These are phyloP conservation scores for Pyrrhoderma lamaoense DNA, from an alignment of 1,284 basidiomycete species.

Conservation along the genomic window DNA sequence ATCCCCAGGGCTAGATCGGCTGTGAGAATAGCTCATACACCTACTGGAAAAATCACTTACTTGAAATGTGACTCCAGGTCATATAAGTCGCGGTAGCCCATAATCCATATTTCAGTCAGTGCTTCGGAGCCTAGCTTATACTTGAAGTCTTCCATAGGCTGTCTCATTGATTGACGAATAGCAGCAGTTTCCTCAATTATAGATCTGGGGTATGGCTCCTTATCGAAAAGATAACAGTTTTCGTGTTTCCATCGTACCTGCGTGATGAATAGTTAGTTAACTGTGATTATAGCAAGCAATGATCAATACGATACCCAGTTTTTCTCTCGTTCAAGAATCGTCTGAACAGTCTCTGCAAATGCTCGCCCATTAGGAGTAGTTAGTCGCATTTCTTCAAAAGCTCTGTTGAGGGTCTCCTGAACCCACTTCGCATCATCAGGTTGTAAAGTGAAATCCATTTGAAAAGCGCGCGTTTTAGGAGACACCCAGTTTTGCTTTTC, in stretches of 20 bases:
- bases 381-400: constrained; percentile 62
- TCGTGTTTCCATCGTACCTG: constrained; percentile 68
- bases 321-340: constrained; percentile 71
- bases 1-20: constrained; percentile 47
- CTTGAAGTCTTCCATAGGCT: constrained; percentile 50
- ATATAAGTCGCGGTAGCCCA: constrained; percentile 58
- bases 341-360: constrained; percentile 64
- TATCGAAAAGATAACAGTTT: constrained; percentile 68
- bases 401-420: constrained; percentile 55
- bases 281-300: no score
- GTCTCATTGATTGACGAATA: constrained; percentile 43
- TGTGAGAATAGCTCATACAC: background rate
- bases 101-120: constrained; percentile 72
- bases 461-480: constrained; percentile 61
- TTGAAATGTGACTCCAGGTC: constrained; percentile 61
- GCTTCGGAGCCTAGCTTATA: constrained; percentile 56
- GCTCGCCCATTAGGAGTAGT: constrained; percentile 67
- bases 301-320: constrained; percentile 55
- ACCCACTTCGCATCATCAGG: constrained; percentile 64
- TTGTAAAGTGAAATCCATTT: constrained; percentile 73
- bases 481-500: constrained; percentile 58
- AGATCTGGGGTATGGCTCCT: constrained; percentile 45
- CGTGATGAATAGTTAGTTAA: background rate
- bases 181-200: constrained; percentile 44
- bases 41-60: constrained; percentile 34